Conservation (phyloP, 164 flowering plant species). For the Stephania cephalantha region DNA sequence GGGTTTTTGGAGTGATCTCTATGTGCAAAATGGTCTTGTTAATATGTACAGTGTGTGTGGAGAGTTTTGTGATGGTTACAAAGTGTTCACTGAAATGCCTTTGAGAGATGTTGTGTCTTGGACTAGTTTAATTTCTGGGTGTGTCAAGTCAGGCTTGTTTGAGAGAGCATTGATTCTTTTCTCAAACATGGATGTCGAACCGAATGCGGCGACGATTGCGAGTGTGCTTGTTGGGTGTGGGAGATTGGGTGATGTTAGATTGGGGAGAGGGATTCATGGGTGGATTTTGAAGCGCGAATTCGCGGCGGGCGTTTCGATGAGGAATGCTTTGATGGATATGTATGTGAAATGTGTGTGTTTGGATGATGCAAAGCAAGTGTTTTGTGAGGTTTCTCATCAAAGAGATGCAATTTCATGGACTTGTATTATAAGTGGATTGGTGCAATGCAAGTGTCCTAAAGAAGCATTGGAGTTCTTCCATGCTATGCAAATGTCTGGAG, state of each 20-base stretch:
- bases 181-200: constrained; percentile 40
- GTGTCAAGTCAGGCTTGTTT: constrained; percentile 31
- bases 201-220: constrained; percentile 38
- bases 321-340: constrained; percentile 53
- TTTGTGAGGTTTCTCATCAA: constrained; percentile 30
- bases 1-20: constrained; percentile 35
- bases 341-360: constrained; percentile 36
- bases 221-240: constrained; percentile 42
- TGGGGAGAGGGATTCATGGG: constrained; percentile 41
- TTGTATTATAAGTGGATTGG: constrained; percentile 42
- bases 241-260: constrained; percentile 21
- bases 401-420: constrained; percentile 55
- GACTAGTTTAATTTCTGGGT: constrained; percentile 48
- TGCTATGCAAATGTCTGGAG: constrained; percentile 28
- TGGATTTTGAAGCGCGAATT: constrained; percentile 25
- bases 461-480: constrained; percentile 36
- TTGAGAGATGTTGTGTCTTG: constrained; percentile 51
- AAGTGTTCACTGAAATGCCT: constrained; percentile 49
- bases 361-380: constrained; percentile 29
- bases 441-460: constrained; percentile 29
- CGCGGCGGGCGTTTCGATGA: constrained; percentile 15
- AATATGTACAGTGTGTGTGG: constrained; percentile 42
- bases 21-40: constrained; percentile 37
- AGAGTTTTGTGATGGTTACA: constrained; percentile 22
- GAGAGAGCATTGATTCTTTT: constrained; percentile 30